These are phyloP conservation scores for Dactylellina leptospora DNA, from an alignment of 2,329 filamentous ascomycete genomes.

Conservation along the genomic window DNA sequence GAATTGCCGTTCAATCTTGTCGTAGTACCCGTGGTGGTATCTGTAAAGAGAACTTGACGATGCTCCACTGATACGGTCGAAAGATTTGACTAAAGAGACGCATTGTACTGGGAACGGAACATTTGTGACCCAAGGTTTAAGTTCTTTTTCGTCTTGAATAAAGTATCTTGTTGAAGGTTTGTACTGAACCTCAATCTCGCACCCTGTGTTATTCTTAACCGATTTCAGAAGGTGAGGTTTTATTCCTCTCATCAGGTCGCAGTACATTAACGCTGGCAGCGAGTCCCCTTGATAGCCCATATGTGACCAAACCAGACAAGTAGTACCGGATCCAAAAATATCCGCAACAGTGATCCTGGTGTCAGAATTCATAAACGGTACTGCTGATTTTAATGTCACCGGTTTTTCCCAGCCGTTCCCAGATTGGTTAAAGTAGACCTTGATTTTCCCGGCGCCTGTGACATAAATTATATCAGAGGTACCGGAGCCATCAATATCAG, in stretches of 20 bases:
- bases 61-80: constrained; percentile 3
- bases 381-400: not conserved
- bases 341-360: constrained; percentile 6
- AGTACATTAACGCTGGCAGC: constrained; percentile 7
- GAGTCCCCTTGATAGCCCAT: not conserved
- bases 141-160: constrained; percentile 20
- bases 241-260: constrained; percentile 8
- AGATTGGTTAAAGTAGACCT: constrained; percentile 18
- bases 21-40: constrained; percentile 54
- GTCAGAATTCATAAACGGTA: constrained; percentile 10
- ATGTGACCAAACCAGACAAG: constrained; percentile 34
- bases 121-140: constrained; percentile 36
- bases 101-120: constrained; percentile 50
- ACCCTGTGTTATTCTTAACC: constrained; percentile 19
- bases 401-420: constrained; percentile 12
- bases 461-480: constrained; percentile 29
- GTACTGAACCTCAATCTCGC: constrained; percentile 22
- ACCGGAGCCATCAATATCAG: constrained; percentile 34
- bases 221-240: constrained; percentile 34
- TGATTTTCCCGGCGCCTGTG: not conserved
- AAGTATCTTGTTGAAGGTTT: constrained; percentile 45
- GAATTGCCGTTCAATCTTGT: constrained; percentile 47
- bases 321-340: constrained; percentile 33
- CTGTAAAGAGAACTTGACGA: constrained; percentile 10
- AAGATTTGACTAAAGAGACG: not conserved